Base-by-base conservation (phyloP, 768 basidiomycete genomes). In the Termitomyces bulborhizus region DNA sequence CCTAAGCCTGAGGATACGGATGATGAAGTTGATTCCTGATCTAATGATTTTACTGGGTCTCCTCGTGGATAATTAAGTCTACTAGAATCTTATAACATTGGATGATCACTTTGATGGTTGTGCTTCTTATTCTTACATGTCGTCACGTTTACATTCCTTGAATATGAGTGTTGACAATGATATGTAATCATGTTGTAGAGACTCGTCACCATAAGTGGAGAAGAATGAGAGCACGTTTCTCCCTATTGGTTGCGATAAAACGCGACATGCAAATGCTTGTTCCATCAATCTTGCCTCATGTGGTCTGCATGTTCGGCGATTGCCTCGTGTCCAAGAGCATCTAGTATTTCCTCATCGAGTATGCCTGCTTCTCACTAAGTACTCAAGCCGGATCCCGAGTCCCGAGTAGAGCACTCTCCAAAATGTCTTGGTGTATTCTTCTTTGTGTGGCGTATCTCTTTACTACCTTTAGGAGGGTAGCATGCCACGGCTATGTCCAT, bases 1-100 rank as follows among this genome's bases (percentile, higher is more conserved):
- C 79, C 83, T 44, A 87, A 84, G 63, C 89, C 89, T 56, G 89
- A 91, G 67, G 89, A 92, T 60, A 92, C 85, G 9, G 89, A 92
- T 59, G 85, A 82, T 61, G 85, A 87, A 54, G 26, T 54, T 37
- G 53, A 57, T 29, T 39, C 55, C 16, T 54, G 29, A 52, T 39
- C 24, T 42, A 44, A 18, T 24, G 24, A 43, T 26, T 16, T 46
- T 3, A 42, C 45, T 45, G 27, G 21, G 18, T 48, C 42, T 43
- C 44, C 18, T n/a, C 21, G 21, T 27, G 15, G 36, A 49, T 16
- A 37, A 27, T 49, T 15, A 7, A 49, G 16, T 9, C 15, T n/a
- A 15, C 9, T 26, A 4, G 21, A 34, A 24, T 47, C 13, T 15
- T 8, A 36, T 29, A 11, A 21, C 21, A 21, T 4, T 8, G 16